These are phyloP conservation scores for Apiosordaria backusii DNA, from an alignment of 495 filamentous ascomycete species.

Conservation along the genomic window DNA sequence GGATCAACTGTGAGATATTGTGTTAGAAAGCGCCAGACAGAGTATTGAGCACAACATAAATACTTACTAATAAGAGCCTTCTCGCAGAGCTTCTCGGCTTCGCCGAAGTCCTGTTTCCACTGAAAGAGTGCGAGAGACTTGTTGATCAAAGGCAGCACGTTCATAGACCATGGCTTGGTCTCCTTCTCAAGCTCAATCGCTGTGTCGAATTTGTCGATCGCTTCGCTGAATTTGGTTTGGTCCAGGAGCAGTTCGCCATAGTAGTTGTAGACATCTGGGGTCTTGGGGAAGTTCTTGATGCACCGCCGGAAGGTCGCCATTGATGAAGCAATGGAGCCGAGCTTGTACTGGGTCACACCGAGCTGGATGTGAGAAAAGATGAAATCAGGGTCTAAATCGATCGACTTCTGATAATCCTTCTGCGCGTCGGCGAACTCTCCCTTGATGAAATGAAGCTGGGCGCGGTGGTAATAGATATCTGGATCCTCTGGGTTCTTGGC, in stretches of 20 bases:
- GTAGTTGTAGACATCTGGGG: constrained; percentile 99
- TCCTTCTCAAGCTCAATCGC: constrained; percentile 97
- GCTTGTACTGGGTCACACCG: constrained; percentile 99
- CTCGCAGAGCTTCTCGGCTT: constrained; percentile 94
- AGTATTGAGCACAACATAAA: neutral
- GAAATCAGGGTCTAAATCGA: constrained; percentile 90
- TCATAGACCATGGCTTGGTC: constrained; percentile 89
- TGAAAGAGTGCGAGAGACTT: constrained; percentile 96
- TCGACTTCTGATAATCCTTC: constrained; percentile 98
- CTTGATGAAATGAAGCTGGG: constrained; percentile 97
- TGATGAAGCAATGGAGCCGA: constrained; percentile 94
- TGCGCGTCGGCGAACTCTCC: constrained; percentile 88
- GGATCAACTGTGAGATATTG: constrained; percentile 73
- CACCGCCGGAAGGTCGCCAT: constrained; percentile 97
- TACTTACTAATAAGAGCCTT: constrained; percentile 93
- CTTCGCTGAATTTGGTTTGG: constrained; percentile 90
- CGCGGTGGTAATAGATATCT: constrained; percentile 98
- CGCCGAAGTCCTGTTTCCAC: constrained; percentile 92
- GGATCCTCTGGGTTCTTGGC: constrained; percentile 84
- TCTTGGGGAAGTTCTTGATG: constrained; percentile 96
- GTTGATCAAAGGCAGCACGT: constrained; percentile 96
- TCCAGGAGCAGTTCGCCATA: constrained; percentile 97
- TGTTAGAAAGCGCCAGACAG: constrained; percentile 27
- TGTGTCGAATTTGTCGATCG: constrained; percentile 96
- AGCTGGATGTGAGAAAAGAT: constrained; percentile 99